A percentile compares a stretch with the other conserved stretches of the same genome.
Evolutionary conservation across 768 basidiomycete genomes (phyloP).

Genomic region (Amanita thiersii): DNA sequence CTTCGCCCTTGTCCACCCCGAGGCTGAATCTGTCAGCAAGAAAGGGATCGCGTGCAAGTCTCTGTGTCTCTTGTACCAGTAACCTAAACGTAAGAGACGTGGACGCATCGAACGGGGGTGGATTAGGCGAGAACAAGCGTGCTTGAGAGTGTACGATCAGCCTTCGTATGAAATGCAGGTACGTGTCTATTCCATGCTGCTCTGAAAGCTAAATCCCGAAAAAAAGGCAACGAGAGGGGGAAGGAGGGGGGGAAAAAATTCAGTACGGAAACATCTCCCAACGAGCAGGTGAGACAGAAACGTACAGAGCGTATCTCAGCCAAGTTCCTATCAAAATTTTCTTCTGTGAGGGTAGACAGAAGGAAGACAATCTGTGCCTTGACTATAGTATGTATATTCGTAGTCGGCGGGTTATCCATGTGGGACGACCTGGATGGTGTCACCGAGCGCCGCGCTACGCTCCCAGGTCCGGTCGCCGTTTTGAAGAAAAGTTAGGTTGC

Average conservation of each 20-base stretch:
- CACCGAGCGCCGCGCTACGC: slow-evolving; percentile 64
- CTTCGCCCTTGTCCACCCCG: slow-evolving; percentile 83
- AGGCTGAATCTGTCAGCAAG: slow-evolving; percentile 88
- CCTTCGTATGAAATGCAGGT: slow-evolving; percentile 94
- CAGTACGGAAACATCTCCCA: too few species aligned
- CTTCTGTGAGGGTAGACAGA: slow-evolving; percentile 92
- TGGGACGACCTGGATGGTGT: slow-evolving; percentile 76
- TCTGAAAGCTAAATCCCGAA: slow-evolving; percentile 70
- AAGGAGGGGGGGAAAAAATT: slow-evolving; percentile 5
- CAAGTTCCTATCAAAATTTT: slow-evolving; percentile 93
- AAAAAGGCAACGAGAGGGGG: slow-evolving; percentile 8
- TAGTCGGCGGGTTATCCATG: slow-evolving; percentile 81
- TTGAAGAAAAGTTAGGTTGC: slow-evolving; percentile 38
- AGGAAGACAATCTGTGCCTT: slow-evolving; percentile 98
- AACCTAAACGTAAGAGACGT: slow-evolving; percentile 76
- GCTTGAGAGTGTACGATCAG: slow-evolving; percentile 85
- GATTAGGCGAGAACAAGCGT: slow-evolving; percentile 50
- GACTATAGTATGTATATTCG: slow-evolving; percentile 88
- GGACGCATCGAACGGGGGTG: slow-evolving; percentile 69
- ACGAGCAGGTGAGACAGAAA: slow-evolving; percentile 17
- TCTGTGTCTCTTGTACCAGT: slow-evolving; percentile 80
- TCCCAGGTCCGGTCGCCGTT: slow-evolving; percentile 69
- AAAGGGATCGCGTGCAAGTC: slow-evolving; percentile 84
- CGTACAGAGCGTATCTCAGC: slow-evolving; percentile 91
- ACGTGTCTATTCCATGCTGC: slow-evolving; percentile 94